These are phyloP conservation scores for Barnettozyma californica DNA, from an alignment of 805 yeast species.

Conservation along the genomic window DNA sequence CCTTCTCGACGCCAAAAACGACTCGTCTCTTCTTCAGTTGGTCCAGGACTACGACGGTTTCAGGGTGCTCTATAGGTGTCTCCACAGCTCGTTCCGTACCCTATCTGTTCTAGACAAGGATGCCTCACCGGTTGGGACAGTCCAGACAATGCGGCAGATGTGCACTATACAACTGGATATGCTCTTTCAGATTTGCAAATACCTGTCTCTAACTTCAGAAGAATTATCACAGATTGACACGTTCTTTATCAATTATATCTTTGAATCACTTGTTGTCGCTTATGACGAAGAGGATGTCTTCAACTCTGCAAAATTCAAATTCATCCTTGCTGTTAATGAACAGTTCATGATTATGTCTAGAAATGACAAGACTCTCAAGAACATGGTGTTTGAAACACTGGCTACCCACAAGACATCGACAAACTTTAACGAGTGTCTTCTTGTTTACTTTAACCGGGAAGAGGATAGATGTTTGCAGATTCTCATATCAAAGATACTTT, in stretches of 20 bases:
- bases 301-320: constrained; percentile 63
- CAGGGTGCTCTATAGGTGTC: constrained; percentile 35
- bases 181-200: constrained; percentile 49
- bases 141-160: constrained; percentile 30
- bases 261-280: constrained; percentile 40
- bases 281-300: constrained; percentile 48
- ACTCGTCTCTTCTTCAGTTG: constrained; percentile 37
- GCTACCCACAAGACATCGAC: constrained; percentile 30
- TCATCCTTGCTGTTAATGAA: constrained; percentile 74
- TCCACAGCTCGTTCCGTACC: constrained; percentile 29
- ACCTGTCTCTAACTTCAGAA: constrained; percentile 36
- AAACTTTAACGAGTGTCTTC: constrained; percentile 62
- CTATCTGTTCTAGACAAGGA: constrained; percentile 23
- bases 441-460: constrained; percentile 74
- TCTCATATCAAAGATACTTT: constrained; percentile 72
- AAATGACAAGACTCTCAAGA: constrained; percentile 24
- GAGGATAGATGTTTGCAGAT: constrained; percentile 67
- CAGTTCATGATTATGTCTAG: constrained; percentile 69
- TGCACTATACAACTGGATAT: constrained; percentile 45
- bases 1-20: constrained; percentile 39
- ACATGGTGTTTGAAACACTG: constrained; percentile 54
- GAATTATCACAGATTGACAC: constrained; percentile 39
- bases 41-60: constrained; percentile 51
- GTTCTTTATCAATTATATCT: constrained; percentile 43
- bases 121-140: constrained; percentile 29